phyloP scores from a whole-genome alignment of 2,329 filamentous ascomycete genomes.

The Onygena corvina region DNA sequence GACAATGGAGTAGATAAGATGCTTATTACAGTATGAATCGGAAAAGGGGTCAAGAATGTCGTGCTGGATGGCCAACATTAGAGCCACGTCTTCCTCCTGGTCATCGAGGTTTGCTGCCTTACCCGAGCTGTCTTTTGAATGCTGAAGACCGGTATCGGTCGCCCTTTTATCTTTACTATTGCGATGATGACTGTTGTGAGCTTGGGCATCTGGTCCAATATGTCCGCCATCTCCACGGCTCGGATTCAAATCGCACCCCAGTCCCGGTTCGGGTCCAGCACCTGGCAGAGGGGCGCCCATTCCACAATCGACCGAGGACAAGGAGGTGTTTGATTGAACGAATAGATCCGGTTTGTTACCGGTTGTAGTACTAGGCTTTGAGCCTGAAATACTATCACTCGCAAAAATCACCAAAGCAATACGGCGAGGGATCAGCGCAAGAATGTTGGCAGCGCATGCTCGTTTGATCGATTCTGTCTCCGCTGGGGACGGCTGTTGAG shows the following conservation, averaged over 20 bases:
- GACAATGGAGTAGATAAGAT: slow-evolving; percentile 69
- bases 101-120: slow-evolving; percentile 1
- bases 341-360: background rate
- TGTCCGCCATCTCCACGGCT: slow-evolving; percentile 3
- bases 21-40: slow-evolving; percentile 84
- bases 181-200: slow-evolving; percentile 7
- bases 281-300: slow-evolving; percentile 5
- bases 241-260: slow-evolving; percentile 11
- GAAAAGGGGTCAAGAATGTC: slow-evolving; percentile 60
- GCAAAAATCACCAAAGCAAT: slow-evolving; percentile 27
- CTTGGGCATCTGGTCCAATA: slow-evolving; percentile 4
- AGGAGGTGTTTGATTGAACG: background rate
- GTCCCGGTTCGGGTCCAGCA: slow-evolving; percentile 11
- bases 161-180: background rate
- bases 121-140: background rate
- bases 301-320: background rate
- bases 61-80: slow-evolving; percentile 49
- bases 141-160: background rate
- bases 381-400: slow-evolving; percentile 6
- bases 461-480: slow-evolving; percentile 33
- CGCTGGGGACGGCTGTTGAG: slow-evolving; percentile 18
- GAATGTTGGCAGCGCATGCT: slow-evolving; percentile 33
- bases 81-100: slow-evolving; percentile 37
- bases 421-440: slow-evolving; percentile 33
- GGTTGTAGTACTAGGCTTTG: slow-evolving; percentile 7